phyloP scores from a whole-genome alignment of 2,329 filamentous ascomycete genomes.

The Sclerotinia sclerotiorum region DNA sequence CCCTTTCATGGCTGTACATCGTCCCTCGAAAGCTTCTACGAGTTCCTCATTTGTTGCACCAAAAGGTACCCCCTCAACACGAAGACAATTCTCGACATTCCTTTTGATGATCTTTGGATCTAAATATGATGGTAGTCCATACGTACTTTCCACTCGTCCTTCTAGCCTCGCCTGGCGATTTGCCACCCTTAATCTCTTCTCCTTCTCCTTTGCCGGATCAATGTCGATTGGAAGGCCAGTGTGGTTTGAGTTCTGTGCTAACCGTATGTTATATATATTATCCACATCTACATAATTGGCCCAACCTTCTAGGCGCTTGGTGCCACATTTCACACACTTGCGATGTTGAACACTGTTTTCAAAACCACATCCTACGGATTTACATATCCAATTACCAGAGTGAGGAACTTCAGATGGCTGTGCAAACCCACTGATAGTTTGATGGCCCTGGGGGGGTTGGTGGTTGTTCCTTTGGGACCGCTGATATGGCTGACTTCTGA shows the following conservation, averaged over 20 bases:
- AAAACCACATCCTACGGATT: neutral
- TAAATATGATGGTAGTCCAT: conserved; percentile 11
- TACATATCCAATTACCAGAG: neutral
- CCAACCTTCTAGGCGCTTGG: neutral
- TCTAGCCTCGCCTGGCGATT: neutral
- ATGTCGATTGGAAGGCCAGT: conserved; percentile 1
- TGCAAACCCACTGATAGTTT: neutral
- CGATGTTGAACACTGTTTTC: neutral
- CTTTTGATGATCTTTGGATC: conserved; percentile 4
- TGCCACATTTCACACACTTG: conserved; percentile 1
- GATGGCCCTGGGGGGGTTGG: neutral
- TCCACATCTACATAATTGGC: neutral
- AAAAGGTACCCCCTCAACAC: neutral
- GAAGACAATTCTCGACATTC: conserved; percentile 5
- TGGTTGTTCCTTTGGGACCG: neutral
- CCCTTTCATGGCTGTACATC: conserved; percentile 11
- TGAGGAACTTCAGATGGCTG: neutral
- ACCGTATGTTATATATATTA: neutral
- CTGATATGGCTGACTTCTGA: no score
- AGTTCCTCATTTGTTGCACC: conserved; percentile 12
- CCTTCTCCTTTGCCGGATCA: conserved; percentile 2
- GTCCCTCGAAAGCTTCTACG: conserved; percentile 4
- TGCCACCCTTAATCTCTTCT: conserved; percentile 3
- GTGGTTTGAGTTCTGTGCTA: neutral
- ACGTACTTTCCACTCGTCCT: conserved; percentile 1